Evolutionary conservation across 192 early-diverging fungal species (phyloP).

Genomic region (Coemansia sp.): DNA sequence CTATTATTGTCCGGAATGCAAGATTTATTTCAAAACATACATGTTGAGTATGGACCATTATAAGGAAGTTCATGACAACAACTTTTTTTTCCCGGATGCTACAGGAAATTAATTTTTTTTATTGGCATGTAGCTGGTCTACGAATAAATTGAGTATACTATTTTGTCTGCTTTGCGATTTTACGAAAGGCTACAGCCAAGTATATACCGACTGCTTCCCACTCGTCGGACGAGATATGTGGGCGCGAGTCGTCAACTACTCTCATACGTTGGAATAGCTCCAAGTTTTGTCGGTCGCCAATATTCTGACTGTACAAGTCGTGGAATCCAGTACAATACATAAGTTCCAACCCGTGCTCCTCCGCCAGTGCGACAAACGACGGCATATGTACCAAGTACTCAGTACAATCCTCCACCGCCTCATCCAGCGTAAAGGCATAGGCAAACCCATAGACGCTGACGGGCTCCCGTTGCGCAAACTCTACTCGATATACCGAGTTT

Average conservation of each 20-base stretch:
- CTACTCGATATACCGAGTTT: slow-evolving; percentile 86
- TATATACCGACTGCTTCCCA: slow-evolving; percentile 87
- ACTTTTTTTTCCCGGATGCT: no score
- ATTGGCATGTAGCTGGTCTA: neutral
- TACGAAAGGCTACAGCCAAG: slow-evolving; percentile 34
- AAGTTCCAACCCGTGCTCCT: slow-evolving; percentile 78
- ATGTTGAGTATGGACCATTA: slow-evolving; percentile 50
- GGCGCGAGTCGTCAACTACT: slow-evolving; percentile 70
- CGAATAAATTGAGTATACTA: neutral
- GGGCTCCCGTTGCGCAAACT: slow-evolving; percentile 69
- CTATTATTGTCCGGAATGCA: slow-evolving; percentile 16
- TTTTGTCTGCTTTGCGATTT: neutral
- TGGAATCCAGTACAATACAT: slow-evolving; percentile 81
- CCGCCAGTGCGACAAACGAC: slow-evolving; percentile 77
- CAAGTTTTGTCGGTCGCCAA: slow-evolving; percentile 56
- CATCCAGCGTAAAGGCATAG: slow-evolving; percentile 89
- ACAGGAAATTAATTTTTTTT: no score
- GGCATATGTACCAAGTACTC: slow-evolving; percentile 92
- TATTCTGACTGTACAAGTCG: slow-evolving; percentile 70
- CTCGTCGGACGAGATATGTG: slow-evolving; percentile 73
- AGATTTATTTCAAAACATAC: slow-evolving; percentile 14
- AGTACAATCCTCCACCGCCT: slow-evolving; percentile 96
- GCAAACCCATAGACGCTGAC: slow-evolving; percentile 76
- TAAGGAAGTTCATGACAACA: no score
- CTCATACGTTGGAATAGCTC: slow-evolving; percentile 79